Base-by-base conservation (phyloP, 768 basidiomycete genomes). In the Pleurotus pulmonarius region DNA sequence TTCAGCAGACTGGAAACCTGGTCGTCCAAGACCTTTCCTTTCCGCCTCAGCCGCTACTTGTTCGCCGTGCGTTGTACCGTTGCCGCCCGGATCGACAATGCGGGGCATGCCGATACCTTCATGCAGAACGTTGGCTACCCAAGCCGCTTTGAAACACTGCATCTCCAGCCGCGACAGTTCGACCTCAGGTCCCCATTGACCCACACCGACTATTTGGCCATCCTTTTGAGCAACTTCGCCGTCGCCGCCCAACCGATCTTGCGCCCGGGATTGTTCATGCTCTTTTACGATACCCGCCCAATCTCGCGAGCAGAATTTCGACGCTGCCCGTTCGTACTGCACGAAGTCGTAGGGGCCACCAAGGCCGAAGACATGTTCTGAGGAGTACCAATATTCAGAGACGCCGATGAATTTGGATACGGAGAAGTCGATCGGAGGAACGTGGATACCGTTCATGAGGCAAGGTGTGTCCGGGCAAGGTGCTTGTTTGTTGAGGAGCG, bases 101-200 rank as follows among this genome's bases (percentile, higher is more conserved):
- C 97, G 81, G 22, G 97, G 97, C 67, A 99, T 83, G 7, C 94
- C 94, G 49, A 99, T 87, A 26, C 97, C 97, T 67, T 97, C 93
- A 62, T 98, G 96, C 2, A 99, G 71, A 38, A 99, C 89, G 70
- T 98, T 98, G 51, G 90, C 87, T 55, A 99, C 82, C 97, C 97
- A 99, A 2, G 97, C 95, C 1, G 96, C 94, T 70, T 99, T 99
- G 86, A 99, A 99, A 69, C 97, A 99, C 68, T 98, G 97, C 90
- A 96, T 91, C 73, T 96, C 85, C 58, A 99, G 73, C 46, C 96
- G 83, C 20, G 90, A 82, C 37, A 91, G 70, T 67, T 95, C 95
- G 57, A 96, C 87, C 55, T 83, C 73, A 39, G 83, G 75, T 20
- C 82, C 82, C 90, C 89, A 92, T 60, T 80, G 78, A 0, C 85